These are phyloP conservation scores for Nemania bipapillata DNA, from an alignment of 2,329 filamentous ascomycete genomes.

Conservation along the genomic window DNA sequence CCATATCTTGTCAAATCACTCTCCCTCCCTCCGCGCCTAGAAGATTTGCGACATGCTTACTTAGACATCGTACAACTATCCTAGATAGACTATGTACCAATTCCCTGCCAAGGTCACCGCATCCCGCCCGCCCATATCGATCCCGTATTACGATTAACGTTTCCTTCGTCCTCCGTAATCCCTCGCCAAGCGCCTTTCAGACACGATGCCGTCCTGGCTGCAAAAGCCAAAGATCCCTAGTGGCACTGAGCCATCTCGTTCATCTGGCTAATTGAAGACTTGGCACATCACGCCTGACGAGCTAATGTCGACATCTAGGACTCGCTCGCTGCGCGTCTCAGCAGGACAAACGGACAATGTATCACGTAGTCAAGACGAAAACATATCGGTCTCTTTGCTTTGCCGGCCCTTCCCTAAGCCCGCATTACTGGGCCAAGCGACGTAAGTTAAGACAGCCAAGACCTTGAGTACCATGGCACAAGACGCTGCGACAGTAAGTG, in stretches of 20 bases:
- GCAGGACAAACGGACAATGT: not conserved
- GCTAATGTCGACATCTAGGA: not conserved
- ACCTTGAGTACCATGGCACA: conserved; percentile 14
- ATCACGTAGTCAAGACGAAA: not conserved
- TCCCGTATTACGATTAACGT: not conserved
- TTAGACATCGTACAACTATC: not conserved
- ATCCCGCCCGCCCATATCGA: conserved; percentile 10
- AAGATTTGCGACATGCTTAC: conserved; percentile 12
- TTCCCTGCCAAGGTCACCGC: conserved; percentile 4
- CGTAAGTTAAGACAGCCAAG: conserved; percentile 25
- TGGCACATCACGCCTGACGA: conserved; percentile 13
- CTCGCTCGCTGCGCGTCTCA: not conserved
- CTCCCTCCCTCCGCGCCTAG: not conserved
- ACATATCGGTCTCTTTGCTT: not conserved
- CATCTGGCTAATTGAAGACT: conserved; percentile 17
- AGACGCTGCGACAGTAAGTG: not conserved
- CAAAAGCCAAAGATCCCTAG: conserved; percentile 5
- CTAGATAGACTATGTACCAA: not conserved
- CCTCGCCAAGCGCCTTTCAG: conserved; percentile 20
- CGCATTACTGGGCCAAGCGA: not conserved
- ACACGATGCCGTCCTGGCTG: conserved; percentile 7
- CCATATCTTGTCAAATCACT: conserved; percentile 7
- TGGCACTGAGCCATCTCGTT: conserved; percentile 5
- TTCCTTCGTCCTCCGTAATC: not conserved
- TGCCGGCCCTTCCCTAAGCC: conserved; percentile 10